Evolutionary conservation across 257 asterid genomes (phyloP), one percentile per base, ranked within the genome.

Genomic region (Agastache rugosa): DNA sequence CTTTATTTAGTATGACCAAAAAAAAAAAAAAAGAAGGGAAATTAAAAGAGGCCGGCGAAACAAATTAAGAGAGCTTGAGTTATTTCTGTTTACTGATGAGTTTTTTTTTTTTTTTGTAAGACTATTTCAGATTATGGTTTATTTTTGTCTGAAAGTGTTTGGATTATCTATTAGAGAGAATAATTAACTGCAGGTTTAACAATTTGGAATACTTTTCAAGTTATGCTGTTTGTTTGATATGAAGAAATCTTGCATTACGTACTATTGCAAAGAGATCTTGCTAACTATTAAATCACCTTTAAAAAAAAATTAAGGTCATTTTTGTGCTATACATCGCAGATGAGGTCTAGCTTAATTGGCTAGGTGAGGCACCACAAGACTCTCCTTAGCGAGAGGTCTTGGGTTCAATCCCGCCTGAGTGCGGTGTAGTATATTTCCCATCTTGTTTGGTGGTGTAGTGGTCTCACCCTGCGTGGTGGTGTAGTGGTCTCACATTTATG

Each of bases 81-180:
- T 56, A 15, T 23, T 47, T 69, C 8, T 50, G 39, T 48, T 29
- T 20, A 12, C 29, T 41, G 54, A 67, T 45, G 37, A 31, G 37
- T 31, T 31, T 25, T 25, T 25, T 25, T 25, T 25, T 25, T 25
- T 27, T 66, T 55, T 66, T 25, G 3, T 15, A 27, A 55, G 45
- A 75, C 63, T 48, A 25, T 75, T 60, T 71, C 19, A 14, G 25
- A 11, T 68, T 47, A 16, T 69, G 64, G 2, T 76, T 68, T 17
- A 14, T 61, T 51, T 7, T 50, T 48, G 50, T 41, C 35, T 25
- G 11, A 1, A 7, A 66, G 58, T 27, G 4, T 60, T 47, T 76
- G 37, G 72, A 23, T 17, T 55, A 59, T 42, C 44, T 45, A 8
- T 59, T 29, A 27, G 27, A 45, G 23, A 41, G 48, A 66, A 27